Percentiles rank a stretch among this genome's conserved stretches.
These are phyloP conservation scores for Aspergillus haitiensis DNA, from an alignment of 495 filamentous ascomycete species.

Conservation along the genomic window DNA sequence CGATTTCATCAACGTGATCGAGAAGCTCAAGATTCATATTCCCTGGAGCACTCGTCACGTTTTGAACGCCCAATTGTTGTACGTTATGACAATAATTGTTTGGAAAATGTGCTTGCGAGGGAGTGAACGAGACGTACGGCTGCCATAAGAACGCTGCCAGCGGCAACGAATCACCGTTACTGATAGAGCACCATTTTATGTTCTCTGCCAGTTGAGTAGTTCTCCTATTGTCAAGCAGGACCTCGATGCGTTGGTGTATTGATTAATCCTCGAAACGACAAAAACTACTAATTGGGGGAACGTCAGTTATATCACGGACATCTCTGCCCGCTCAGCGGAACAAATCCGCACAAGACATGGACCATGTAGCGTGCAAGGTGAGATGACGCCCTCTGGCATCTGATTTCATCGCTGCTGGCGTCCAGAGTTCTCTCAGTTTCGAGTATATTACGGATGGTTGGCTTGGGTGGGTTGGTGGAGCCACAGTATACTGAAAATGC, in stretches of 20 bases:
- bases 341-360: neutral
- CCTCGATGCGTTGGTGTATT: neutral
- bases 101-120: neutral
- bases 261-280: neutral
- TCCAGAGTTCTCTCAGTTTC: neutral
- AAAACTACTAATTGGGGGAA: neutral
- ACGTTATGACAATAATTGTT: neutral
- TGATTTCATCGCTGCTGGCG: neutral
- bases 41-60: slow-evolving; percentile 13
- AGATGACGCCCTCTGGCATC: neutral
- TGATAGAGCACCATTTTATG: slow-evolving; percentile 3
- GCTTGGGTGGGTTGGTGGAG: neutral
- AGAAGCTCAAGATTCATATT: slow-evolving; percentile 21
- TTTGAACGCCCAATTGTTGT: slow-evolving; percentile 9
- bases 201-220: neutral
- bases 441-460: neutral
- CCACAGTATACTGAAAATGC: neutral
- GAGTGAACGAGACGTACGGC: slow-evolving; percentile 2
- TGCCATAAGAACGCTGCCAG: slow-evolving; percentile 6
- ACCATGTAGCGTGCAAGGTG: neutral
- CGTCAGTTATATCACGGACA: neutral
- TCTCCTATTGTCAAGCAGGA: neutral
- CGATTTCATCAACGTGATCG: slow-evolving; percentile 17
- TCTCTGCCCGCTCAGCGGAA: neutral
- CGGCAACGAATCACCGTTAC: neutral